Evolutionary conservation across 2,329 filamentous ascomycete genomes (phyloP).

Genomic region (Endothia cerciana): DNA sequence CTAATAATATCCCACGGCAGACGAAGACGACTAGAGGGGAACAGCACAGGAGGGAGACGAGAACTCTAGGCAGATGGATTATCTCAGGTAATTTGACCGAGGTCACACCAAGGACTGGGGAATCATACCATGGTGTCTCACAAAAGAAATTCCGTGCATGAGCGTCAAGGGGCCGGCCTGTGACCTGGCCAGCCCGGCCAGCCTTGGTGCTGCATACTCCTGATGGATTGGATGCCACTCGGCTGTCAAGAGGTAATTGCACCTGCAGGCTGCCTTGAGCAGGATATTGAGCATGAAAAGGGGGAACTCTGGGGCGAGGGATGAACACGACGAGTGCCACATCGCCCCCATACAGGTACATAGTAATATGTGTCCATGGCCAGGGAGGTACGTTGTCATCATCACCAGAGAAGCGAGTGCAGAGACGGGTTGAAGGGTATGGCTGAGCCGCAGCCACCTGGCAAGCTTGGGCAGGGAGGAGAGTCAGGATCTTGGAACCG

Average conservation of each 20-base stretch:
- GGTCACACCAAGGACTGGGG: conserved; percentile 9
- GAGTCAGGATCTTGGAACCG: not conserved
- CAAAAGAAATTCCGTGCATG: conserved; percentile 1
- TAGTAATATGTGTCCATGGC: too few relatives aligned
- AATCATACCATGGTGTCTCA: conserved; percentile 2
- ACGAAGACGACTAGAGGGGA: not conserved
- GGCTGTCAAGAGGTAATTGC: not conserved
- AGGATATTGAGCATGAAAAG: not conserved
- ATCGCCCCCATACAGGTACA: too few relatives aligned
- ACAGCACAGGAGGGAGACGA: not conserved
- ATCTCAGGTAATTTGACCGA: not conserved
- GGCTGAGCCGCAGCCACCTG: conserved; percentile 4
- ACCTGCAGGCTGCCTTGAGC: not conserved
- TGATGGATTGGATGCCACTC: not conserved
- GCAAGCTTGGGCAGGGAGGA: not conserved
- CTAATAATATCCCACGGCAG: not conserved
- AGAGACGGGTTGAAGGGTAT: not conserved
- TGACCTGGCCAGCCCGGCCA: too few relatives aligned
- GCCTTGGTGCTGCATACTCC: not conserved
- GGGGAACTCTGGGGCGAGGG: not conserved
- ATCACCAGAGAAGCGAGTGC: not conserved
- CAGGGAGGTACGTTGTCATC: too few relatives aligned
- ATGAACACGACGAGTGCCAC: not conserved
- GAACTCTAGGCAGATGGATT: not conserved
- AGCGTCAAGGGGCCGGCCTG: not conserved